Conservation (phyloP, 2,329 filamentous ascomycete genomes). For the Aspergillus novofumigatus region DNA sequence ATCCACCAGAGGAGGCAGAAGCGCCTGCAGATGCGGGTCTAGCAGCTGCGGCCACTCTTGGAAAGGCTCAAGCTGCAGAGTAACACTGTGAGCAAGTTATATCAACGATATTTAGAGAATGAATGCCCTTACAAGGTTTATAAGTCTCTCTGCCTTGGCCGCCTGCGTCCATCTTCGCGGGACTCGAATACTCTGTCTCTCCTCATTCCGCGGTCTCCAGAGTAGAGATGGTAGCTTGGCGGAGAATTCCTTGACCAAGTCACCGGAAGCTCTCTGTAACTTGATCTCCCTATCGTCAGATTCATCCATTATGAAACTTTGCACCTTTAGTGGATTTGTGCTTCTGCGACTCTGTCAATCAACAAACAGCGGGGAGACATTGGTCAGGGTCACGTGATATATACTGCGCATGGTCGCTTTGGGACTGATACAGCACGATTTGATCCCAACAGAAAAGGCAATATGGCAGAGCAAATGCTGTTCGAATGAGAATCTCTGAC, state of each 20-base stretch:
- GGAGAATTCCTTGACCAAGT: conserved; percentile 41
- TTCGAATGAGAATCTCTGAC: neutral
- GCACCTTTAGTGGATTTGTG: conserved; percentile 1
- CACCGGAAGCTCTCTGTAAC: conserved; percentile 44
- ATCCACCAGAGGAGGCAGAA: conserved; percentile 70
- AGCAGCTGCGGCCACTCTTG: conserved; percentile 93
- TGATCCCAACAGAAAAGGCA: neutral
- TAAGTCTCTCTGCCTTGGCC: conserved; percentile 36
- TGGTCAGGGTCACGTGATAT: neutral
- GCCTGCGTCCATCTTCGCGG: conserved; percentile 37
- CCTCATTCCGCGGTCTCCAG: conserved; percentile 31
- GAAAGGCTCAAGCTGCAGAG: conserved; percentile 69
- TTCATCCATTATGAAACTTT: conserved; percentile 38
- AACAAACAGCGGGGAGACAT: conserved; percentile 15
- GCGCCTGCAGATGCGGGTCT: conserved; percentile 72
- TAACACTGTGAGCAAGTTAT: conserved; percentile 1
- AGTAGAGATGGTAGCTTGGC: conserved; percentile 40
- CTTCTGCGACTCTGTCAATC: conserved; percentile 1
- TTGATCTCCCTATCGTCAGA: conserved; percentile 43
- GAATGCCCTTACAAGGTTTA: conserved; percentile 34
- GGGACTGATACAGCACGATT: neutral
- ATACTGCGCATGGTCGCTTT: neutral
- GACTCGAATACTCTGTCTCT: conserved; percentile 21
- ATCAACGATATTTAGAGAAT: conserved; percentile 5
- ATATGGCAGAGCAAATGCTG: neutral